Evolutionary conservation across 352 stramenopile species (phyloP).

Genomic region (Pythium brachiatum): DNA sequence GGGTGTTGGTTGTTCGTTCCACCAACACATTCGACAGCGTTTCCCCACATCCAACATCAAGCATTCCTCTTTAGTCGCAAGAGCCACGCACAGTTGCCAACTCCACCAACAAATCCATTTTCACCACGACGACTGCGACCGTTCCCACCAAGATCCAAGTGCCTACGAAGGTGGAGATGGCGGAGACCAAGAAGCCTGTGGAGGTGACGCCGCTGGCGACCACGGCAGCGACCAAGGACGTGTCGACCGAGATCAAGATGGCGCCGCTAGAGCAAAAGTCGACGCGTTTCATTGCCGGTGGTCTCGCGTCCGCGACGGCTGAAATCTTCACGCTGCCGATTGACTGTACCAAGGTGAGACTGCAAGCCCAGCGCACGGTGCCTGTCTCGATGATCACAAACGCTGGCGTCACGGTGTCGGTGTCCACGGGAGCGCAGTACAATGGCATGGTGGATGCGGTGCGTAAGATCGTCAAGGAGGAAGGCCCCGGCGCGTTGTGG

Average conservation of each 20-base stretch:
- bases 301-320: conserved; percentile 60
- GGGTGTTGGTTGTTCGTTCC: conserved; percentile 9
- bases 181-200: conserved; percentile 1
- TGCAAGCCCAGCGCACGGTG: conserved; percentile 67
- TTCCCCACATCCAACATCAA: neutral
- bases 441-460: conserved; percentile 73
- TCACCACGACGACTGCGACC: conserved; percentile 9
- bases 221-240: conserved; percentile 13
- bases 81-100: conserved; percentile 4
- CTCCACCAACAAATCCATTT: conserved; percentile 4
- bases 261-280: conserved; percentile 53
- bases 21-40: neutral
- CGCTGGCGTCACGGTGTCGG: conserved; percentile 28
- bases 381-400: conserved; percentile 22
- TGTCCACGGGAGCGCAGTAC: conserved; percentile 41
- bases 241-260: conserved; percentile 25
- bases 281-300: conserved; percentile 70
- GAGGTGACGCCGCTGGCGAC: conserved; percentile 15
- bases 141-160: conserved; percentile 1
- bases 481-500: conserved; percentile 65
- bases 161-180: conserved; percentile 1
- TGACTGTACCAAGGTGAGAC: conserved; percentile 84
- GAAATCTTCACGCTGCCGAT: conserved; percentile 83
- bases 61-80: conserved; percentile 3
- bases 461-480: conserved; percentile 64